Percentiles rank a stretch among this genome's conserved stretches.
Evolutionary conservation across 1,284 basidiomycete genomes (phyloP).

Genomic region (Singerocomus inundabilis): DNA sequence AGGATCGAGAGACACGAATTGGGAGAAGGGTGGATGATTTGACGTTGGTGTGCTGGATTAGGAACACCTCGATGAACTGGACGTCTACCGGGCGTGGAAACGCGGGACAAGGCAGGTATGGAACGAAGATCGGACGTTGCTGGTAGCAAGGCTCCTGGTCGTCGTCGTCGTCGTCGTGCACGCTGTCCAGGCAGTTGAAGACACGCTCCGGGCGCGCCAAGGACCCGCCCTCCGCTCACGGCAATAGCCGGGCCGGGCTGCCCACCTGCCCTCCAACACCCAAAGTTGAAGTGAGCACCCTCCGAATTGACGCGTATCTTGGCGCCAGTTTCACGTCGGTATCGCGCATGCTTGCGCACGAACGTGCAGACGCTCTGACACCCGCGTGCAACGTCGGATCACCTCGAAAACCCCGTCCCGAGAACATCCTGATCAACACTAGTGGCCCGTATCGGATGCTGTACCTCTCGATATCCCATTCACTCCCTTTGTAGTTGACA

Average conservation of each 20-base stretch:
- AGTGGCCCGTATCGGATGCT: background rate
- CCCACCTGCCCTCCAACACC: conserved; percentile 11
- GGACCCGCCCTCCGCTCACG: background rate
- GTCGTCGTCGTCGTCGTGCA: conserved; percentile 1
- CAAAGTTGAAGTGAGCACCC: conserved; percentile 12
- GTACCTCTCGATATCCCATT: background rate
- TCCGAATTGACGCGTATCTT: conserved; percentile 2
- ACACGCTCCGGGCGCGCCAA: no score
- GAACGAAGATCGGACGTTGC: no score
- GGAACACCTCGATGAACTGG: conserved; percentile 16
- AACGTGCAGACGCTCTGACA: conserved; percentile 15
- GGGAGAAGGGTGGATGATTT: conserved; percentile 24
- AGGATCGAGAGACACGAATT: conserved; percentile 27
- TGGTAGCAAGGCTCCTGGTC: no score
- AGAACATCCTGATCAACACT: conserved; percentile 11
- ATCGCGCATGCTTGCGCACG: conserved; percentile 1
- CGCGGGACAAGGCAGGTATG: no score
- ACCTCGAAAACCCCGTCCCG: conserved; percentile 12
- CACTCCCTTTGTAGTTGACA: no score
- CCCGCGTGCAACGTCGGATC: conserved; percentile 8
- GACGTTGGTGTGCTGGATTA: conserved; percentile 25
- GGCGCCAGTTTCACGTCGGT: conserved; percentile 2
- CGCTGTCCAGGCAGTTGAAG: background rate
- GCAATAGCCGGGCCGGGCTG: conserved; percentile 22
- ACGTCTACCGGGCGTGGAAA: background rate